phyloP scores from a whole-genome alignment of 139 green algal species.

The Eudorina sp. region DNA sequence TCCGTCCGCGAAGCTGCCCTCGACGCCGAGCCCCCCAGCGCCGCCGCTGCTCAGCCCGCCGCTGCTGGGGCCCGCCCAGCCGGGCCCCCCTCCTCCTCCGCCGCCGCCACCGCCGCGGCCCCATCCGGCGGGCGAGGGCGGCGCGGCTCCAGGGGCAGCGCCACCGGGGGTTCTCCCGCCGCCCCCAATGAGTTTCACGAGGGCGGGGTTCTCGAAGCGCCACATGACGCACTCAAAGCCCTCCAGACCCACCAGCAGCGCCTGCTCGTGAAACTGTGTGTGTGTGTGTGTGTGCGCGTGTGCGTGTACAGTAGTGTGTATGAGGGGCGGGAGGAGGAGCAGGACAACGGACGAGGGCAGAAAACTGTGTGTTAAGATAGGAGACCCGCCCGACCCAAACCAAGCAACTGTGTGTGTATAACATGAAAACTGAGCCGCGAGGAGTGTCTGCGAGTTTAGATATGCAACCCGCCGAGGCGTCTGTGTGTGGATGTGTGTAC shows the following conservation, averaged over 20 bases:
- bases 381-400: too few species aligned
- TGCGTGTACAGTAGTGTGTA: too few species aligned
- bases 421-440: background rate
- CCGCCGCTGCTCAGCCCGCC: too few species aligned
- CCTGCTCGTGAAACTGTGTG: constrained; percentile 58
- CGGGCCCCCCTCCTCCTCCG: too few species aligned
- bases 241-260: constrained; percentile 60
- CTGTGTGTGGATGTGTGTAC: too few species aligned
- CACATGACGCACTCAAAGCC: constrained; percentile 56
- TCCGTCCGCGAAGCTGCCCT: too few species aligned
- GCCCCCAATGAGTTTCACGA: too few species aligned
- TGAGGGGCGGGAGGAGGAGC: background rate
- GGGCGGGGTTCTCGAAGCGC: constrained; percentile 51
- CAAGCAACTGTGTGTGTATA: background rate
- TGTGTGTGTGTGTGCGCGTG: too few species aligned
- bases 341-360: background rate
- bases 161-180: background rate
- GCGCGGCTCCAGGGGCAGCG: background rate
- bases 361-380: too few species aligned
- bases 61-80: too few species aligned
- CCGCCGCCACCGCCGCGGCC: background rate
- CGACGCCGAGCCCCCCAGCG: too few species aligned
- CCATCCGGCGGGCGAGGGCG: background rate
- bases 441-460: background rate
- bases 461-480: too few species aligned